Evolutionary conservation across 768 basidiomycete genomes (phyloP).

Genomic region (Leccinum pellstonianum): DNA sequence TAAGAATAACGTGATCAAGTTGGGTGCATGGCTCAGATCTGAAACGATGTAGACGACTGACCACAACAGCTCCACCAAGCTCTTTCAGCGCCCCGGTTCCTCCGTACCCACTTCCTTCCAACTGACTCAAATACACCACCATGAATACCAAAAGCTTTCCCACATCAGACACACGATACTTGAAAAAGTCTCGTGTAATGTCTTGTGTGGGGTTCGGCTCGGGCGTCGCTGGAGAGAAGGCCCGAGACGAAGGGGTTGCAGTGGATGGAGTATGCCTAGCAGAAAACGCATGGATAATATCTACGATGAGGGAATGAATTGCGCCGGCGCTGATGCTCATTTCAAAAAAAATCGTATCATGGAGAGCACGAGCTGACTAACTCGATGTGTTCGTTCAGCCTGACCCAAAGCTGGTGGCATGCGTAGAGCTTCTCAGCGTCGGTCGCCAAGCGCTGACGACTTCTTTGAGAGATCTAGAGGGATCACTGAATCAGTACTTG

Average conservation of each 20-base stretch:
- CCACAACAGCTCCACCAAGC: conserved; percentile 53
- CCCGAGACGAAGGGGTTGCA: conserved; percentile 14
- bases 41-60: conserved; percentile 35
- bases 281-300: conserved; percentile 72
- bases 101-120: conserved; percentile 27
- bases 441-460: conserved; percentile 69
- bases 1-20: conserved; percentile 27
- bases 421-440: conserved; percentile 89
- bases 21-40: background rate
- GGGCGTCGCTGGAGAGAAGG: conserved; percentile 35
- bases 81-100: conserved; percentile 33
- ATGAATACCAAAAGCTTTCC: conserved; percentile 67
- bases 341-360: background rate
- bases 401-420: conserved; percentile 77
- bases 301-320: conserved; percentile 63
- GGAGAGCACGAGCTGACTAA: conserved; percentile 32
- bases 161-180: conserved; percentile 61
- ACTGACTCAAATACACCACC: conserved; percentile 29
- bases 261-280: conserved; percentile 27
- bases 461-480: conserved; percentile 73
- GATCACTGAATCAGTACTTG: conserved; percentile 4
- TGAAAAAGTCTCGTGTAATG: conserved; percentile 81
- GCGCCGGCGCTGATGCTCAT: conserved; percentile 46
- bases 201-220: conserved; percentile 63
- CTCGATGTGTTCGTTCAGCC: conserved; percentile 67